These are phyloP conservation scores for Orbilia brochopaga DNA, from an alignment of 2,329 filamentous ascomycete genomes.

Conservation along the genomic window DNA sequence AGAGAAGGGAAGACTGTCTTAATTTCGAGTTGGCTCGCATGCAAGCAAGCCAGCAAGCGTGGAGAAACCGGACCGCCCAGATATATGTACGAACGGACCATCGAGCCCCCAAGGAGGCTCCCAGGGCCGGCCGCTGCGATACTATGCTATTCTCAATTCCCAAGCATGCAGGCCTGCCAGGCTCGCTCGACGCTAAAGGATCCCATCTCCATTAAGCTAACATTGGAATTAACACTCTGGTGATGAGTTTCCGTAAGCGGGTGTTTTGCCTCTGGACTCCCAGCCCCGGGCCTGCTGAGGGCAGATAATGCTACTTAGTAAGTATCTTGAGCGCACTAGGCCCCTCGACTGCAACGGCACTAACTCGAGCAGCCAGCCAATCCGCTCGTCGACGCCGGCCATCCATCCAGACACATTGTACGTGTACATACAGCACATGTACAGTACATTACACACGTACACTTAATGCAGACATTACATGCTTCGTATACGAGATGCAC, in stretches of 20 bases:
- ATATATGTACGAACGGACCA: slow-evolving; percentile 40
- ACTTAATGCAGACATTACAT: background rate
- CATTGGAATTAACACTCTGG: slow-evolving; percentile 26
- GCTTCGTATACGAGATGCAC: no score
- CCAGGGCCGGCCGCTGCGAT: slow-evolving; percentile 3
- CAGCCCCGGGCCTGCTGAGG: slow-evolving; percentile 10
- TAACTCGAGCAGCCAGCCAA: slow-evolving; percentile 28
- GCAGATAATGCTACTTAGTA: no score
- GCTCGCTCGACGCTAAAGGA: slow-evolving; percentile 32
- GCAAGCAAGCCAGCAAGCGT: slow-evolving; percentile 22
- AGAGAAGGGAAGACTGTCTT: slow-evolving; percentile 21
- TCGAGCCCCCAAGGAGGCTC: slow-evolving; percentile 21
- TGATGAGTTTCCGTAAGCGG: slow-evolving; percentile 51
- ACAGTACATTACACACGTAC: slow-evolving; percentile 4
- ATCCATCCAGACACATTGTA: slow-evolving; percentile 14
- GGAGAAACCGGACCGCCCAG: slow-evolving; percentile 40
- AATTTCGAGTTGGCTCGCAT: slow-evolving; percentile 8
- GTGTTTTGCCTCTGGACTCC: slow-evolving; percentile 44
- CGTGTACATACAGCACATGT: slow-evolving; percentile 27
- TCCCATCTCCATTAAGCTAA: slow-evolving; percentile 13
- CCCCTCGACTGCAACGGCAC: no score
- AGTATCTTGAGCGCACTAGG: no score
- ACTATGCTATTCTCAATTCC: slow-evolving; percentile 43
- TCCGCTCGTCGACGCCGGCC: slow-evolving; percentile 33
- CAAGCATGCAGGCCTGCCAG: background rate